Evolutionary conservation across 2,329 filamentous ascomycete genomes (phyloP).

Genomic region (Nigrospora osmanthi): DNA sequence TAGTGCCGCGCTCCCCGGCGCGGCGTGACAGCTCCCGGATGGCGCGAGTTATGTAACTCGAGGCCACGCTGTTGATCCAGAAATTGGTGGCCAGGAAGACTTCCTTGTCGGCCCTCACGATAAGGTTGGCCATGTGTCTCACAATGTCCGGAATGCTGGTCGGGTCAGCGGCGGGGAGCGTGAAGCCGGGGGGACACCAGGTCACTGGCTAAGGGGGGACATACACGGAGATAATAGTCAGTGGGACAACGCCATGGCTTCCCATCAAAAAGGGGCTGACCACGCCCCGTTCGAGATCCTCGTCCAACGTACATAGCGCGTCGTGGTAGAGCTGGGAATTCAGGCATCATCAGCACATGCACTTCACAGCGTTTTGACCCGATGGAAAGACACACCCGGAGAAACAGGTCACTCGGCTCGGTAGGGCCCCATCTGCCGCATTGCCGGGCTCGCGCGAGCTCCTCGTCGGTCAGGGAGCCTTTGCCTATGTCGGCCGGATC

Average conservation of each 20-base stretch:
- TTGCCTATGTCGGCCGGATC: conserved; percentile 11
- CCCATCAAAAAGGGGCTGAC: conserved; percentile 45
- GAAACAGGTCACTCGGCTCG: conserved; percentile 59
- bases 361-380: too few relatives aligned
- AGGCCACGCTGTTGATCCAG: conserved; percentile 64
- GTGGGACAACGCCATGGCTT: conserved; percentile 51
- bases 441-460: conserved; percentile 42
- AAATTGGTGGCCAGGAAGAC: conserved; percentile 70
- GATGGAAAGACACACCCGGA: conserved; percentile 34
- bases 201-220: conserved; percentile 2
- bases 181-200: too few relatives aligned
- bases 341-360: too few relatives aligned
- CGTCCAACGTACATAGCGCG: conserved; percentile 46
- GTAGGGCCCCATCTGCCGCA: conserved; percentile 63
- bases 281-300: conserved; percentile 41
- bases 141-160: conserved; percentile 57
- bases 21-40: conserved; percentile 61
- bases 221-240: conserved; percentile 60
- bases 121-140: conserved; percentile 69
- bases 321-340: conserved; percentile 54
- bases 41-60: conserved; percentile 58
- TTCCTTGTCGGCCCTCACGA: conserved; percentile 63
- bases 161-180: too few relatives aligned
- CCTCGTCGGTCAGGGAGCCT: conserved; percentile 22
- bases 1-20: conserved; percentile 47